A percentile compares a stretch with the other conserved stretches of the same genome.
These are phyloP conservation scores for Hypoxylon sp. DNA, from an alignment of 2,329 filamentous ascomycete species.

Conservation along the genomic window DNA sequence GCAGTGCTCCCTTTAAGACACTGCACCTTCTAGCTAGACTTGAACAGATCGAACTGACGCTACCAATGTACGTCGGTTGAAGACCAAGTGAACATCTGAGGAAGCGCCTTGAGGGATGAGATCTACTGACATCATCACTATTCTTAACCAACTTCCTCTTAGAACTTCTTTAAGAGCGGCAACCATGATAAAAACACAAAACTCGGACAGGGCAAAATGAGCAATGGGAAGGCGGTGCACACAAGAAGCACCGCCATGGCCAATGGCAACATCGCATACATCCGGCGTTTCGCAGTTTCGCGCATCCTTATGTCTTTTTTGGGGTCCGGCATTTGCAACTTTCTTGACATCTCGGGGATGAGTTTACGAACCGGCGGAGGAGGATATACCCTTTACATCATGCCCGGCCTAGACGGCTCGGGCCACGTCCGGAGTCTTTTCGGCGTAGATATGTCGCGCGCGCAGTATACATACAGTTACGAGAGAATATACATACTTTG, in stretches of 20 bases:
- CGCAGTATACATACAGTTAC: constrained; percentile 31
- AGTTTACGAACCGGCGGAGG: constrained; percentile 12
- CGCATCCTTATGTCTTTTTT: constrained; percentile 17
- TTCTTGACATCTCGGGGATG: neutral
- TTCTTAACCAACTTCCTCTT: constrained; percentile 1
- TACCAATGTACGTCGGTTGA: neutral
- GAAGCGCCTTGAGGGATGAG: neutral
- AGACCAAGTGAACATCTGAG: neutral
- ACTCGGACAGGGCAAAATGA: constrained; percentile 8
- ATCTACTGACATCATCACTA: neutral
- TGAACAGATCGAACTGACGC: neutral
- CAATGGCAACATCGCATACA: constrained; percentile 24
- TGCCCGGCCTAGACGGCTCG: constrained; percentile 24
- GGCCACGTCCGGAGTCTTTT: constrained; percentile 1
- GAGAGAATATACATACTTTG: constrained; percentile 32
- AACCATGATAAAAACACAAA: constrained; percentile 8
- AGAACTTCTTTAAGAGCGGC: constrained; percentile 4
- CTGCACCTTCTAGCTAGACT: neutral
- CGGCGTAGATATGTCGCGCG: constrained; percentile 27
- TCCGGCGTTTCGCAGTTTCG: constrained; percentile 23
- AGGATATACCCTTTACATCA: constrained; percentile 19
- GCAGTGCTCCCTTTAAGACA: neutral
- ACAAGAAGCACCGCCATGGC: constrained; percentile 10
- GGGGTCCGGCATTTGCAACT: constrained; percentile 17
- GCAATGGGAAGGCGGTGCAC: constrained; percentile 6